These are phyloP conservation scores for Pestalotiopsis sp. DNA, from an alignment of 2,329 filamentous ascomycete species.

Conservation along the genomic window DNA sequence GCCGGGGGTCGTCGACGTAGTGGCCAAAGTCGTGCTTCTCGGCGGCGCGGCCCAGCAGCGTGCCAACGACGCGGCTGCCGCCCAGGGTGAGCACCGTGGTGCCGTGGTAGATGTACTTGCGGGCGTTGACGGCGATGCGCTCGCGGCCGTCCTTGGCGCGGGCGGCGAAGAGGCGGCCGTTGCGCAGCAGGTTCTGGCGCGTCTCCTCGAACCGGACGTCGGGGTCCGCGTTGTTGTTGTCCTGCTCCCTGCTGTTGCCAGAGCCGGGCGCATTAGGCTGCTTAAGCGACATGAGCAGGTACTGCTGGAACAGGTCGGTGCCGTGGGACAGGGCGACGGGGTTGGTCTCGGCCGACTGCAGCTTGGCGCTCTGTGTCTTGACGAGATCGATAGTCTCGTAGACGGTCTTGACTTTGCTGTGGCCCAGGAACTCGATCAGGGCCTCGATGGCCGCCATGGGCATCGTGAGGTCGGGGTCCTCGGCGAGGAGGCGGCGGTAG, in stretches of 20 bases:
- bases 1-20: slow-evolving; percentile 49
- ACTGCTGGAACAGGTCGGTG: slow-evolving; percentile 93
- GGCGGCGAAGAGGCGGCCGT: slow-evolving; percentile 83
- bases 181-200: slow-evolving; percentile 79
- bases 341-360: slow-evolving; percentile 81
- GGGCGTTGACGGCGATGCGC: slow-evolving; percentile 63
- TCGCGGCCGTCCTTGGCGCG: slow-evolving; percentile 84
- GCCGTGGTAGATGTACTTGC: slow-evolving; percentile 73
- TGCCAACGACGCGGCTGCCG: slow-evolving; percentile 80
- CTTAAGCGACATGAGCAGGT: slow-evolving; percentile 76
- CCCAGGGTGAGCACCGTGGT: slow-evolving; percentile 88
- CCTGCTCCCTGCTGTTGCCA: slow-evolving; percentile 12
- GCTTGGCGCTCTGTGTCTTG: slow-evolving; percentile 71
- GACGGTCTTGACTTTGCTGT: slow-evolving; percentile 80
- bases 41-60: slow-evolving; percentile 73
- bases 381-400: slow-evolving; percentile 91
- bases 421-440: slow-evolving; percentile 81
- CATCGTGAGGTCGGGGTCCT: slow-evolving; percentile 87
- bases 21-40: slow-evolving; percentile 48
- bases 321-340: slow-evolving; percentile 91
- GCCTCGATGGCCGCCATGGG: slow-evolving; percentile 93
- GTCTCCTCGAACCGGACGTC: slow-evolving; percentile 77
- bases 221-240: slow-evolving; percentile 28
- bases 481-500: slow-evolving; percentile 55
- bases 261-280: slow-evolving; percentile 43